Percentiles rank a stretch among this genome's conserved stretches.
Conservation (phyloP, 176 grass and related monocot species). For the Phragmites australis region DNA sequence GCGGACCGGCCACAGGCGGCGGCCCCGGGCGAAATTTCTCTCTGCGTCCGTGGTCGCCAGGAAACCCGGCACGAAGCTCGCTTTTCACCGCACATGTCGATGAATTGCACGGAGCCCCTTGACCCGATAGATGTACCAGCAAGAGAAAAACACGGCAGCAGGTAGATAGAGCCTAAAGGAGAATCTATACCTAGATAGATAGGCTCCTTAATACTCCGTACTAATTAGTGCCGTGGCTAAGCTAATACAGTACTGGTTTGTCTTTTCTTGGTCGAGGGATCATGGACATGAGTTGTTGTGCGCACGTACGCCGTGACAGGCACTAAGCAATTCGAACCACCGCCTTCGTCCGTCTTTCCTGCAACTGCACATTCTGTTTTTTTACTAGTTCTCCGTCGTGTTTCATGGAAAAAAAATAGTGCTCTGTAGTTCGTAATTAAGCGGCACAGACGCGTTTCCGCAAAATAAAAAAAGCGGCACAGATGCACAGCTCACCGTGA, state of each 20-base stretch:
- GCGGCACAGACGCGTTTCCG: background rate
- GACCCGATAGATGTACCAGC: background rate
- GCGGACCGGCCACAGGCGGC: background rate
- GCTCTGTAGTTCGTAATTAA: too few relatives aligned
- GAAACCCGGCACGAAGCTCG: conserved; percentile 33
- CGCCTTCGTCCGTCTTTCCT: background rate
- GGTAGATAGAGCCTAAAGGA: background rate
- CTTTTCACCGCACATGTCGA: conserved; percentile 20
- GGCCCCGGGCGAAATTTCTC: conserved; percentile 3
- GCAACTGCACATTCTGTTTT: background rate
- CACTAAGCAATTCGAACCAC: conserved; percentile 11
- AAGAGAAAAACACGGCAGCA: background rate
- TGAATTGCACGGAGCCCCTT: background rate
- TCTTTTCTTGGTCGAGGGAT: background rate
- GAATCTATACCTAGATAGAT: background rate
- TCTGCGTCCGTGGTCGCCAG: background rate
- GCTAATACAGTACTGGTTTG: conserved; percentile 3
- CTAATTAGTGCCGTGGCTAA: background rate
- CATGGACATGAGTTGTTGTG: conserved; percentile 35
- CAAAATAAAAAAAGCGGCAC: too few relatives aligned
- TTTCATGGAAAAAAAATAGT: too few relatives aligned
- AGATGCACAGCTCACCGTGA: background rate
- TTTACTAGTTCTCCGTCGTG: background rate
- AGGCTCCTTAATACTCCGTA: too few relatives aligned
- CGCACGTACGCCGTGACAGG: conserved; percentile 40